Evolutionary conservation across 257 asterid species (phyloP).

Genomic region (Verbena officinalis): DNA sequence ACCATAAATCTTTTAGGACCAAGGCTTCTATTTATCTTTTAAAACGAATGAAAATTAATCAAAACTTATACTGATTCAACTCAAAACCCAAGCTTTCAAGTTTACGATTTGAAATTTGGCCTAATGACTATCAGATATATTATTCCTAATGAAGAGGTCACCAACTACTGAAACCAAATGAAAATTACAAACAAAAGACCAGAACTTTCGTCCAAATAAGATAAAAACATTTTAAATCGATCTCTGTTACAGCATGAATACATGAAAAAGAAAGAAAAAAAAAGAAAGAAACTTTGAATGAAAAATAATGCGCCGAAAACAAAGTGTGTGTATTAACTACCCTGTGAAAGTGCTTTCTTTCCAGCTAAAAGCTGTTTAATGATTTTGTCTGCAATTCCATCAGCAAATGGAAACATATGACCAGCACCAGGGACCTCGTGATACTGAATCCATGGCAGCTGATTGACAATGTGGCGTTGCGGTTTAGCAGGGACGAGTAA

Average conservation of each 20-base stretch:
- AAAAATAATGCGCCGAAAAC: too few species aligned
- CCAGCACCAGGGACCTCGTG: slow-evolving; percentile 76
- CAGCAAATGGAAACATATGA: slow-evolving; percentile 56
- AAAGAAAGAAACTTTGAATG: too few species aligned
- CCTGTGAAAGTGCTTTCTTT: slow-evolving; percentile 12
- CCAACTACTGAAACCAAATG: neutral
- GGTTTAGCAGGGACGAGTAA: slow-evolving; percentile 50
- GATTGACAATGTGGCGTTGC: slow-evolving; percentile 54
- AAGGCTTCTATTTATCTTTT: too few species aligned
- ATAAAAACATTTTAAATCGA: neutral
- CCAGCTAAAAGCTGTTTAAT: slow-evolving; percentile 47
- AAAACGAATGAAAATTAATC: too few species aligned
- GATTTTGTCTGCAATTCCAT: slow-evolving; percentile 53
- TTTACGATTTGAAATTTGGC: too few species aligned
- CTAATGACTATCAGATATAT: too few species aligned
- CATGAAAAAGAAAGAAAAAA: neutral
- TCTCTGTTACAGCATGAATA: neutral
- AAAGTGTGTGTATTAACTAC: too few species aligned
- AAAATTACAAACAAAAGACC: neutral
- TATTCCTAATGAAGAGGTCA: neutral
- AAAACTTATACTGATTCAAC: too few species aligned
- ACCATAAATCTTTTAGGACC: too few species aligned
- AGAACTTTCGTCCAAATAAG: neutral
- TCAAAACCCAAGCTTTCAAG: too few species aligned
- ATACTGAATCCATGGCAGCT: slow-evolving; percentile 70